Evolutionary conservation across 2,329 filamentous ascomycete species (phyloP).

Genomic region (Monilinia fructigena): DNA sequence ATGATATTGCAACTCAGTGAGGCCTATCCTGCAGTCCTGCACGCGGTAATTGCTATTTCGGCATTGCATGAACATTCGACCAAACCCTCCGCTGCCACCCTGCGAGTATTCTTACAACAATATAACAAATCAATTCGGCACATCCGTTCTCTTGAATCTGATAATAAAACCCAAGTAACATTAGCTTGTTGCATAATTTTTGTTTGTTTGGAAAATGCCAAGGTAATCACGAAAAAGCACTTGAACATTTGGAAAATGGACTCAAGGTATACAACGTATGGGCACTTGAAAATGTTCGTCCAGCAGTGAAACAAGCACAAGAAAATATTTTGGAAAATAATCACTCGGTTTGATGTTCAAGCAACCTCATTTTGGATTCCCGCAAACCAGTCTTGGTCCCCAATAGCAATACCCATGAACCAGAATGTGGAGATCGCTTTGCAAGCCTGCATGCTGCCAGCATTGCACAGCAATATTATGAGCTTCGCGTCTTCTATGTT

Average conservation of each 20-base stretch:
- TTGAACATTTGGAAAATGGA: conserved; percentile 27
- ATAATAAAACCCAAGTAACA: conserved; percentile 22
- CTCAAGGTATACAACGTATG: conserved; percentile 27
- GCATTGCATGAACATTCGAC: conserved; percentile 23
- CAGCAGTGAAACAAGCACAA: conserved; percentile 16
- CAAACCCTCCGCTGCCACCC: neutral
- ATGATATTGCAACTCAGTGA: conserved; percentile 26
- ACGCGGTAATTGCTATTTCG: conserved; percentile 27
- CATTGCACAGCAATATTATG: conserved; percentile 23
- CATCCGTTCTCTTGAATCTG: conserved; percentile 14
- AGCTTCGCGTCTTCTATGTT: conserved; percentile 25
- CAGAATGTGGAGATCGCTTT: conserved; percentile 1
- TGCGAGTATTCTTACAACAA: conserved; percentile 10
- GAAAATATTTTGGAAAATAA: conserved; percentile 20
- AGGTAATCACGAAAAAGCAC: conserved; percentile 26
- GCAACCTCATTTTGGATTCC: conserved; percentile 27
- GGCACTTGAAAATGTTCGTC: neutral
- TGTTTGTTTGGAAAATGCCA: conserved; percentile 29
- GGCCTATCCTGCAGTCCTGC: conserved; percentile 25
- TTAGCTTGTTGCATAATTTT: conserved; percentile 30
- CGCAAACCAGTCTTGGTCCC: conserved; percentile 23
- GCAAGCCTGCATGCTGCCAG: conserved; percentile 21
- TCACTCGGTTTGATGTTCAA: conserved; percentile 28
- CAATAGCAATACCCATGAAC: neutral
- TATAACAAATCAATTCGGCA: conserved; percentile 24